Conservation (phyloP, 371 early-diverging fungal genomes). For the Blakeslea trispora region DNA sequence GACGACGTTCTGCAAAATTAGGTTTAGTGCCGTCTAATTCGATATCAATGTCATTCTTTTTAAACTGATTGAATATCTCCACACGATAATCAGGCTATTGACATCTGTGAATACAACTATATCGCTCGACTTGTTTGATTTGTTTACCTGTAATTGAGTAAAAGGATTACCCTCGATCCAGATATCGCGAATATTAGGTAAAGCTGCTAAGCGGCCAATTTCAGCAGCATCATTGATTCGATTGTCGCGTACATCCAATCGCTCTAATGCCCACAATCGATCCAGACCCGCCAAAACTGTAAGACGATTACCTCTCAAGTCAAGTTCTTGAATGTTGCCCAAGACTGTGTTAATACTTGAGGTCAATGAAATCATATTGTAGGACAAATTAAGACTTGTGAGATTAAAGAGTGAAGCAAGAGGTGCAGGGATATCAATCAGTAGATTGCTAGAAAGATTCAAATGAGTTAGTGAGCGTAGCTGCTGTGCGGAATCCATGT, state of each 20-base stretch:
- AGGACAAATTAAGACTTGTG: slow-evolving; percentile 60
- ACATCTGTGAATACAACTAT: too few species aligned
- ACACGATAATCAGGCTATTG: slow-evolving; percentile 61
- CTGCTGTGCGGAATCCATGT: slow-evolving; percentile 41
- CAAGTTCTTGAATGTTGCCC: slow-evolving; percentile 66
- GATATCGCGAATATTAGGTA: slow-evolving; percentile 61
- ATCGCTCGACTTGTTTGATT: background rate
- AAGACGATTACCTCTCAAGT: slow-evolving; percentile 69
- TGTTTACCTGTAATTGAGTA: slow-evolving; percentile 52
- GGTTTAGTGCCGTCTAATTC: slow-evolving; percentile 61
- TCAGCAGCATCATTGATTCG: slow-evolving; percentile 61
- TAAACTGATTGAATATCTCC: slow-evolving; percentile 55
- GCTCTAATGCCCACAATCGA: slow-evolving; percentile 71
- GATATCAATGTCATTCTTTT: slow-evolving; percentile 50
- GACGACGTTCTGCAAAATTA: slow-evolving; percentile 51
- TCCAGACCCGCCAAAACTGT: slow-evolving; percentile 65
- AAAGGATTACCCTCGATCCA: slow-evolving; percentile 69
- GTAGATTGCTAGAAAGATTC: slow-evolving; percentile 65
- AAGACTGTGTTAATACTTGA: slow-evolving; percentile 64
- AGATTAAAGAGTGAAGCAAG: slow-evolving; percentile 60
- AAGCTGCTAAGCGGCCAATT: slow-evolving; percentile 54
- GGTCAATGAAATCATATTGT: slow-evolving; percentile 66
- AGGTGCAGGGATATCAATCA: slow-evolving; percentile 63
- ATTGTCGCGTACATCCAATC: slow-evolving; percentile 70
- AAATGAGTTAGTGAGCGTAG: slow-evolving; percentile 57